Evolutionary conservation across 2,329 filamentous ascomycete genomes (phyloP).

Genomic region (Penicillium italicum): DNA sequence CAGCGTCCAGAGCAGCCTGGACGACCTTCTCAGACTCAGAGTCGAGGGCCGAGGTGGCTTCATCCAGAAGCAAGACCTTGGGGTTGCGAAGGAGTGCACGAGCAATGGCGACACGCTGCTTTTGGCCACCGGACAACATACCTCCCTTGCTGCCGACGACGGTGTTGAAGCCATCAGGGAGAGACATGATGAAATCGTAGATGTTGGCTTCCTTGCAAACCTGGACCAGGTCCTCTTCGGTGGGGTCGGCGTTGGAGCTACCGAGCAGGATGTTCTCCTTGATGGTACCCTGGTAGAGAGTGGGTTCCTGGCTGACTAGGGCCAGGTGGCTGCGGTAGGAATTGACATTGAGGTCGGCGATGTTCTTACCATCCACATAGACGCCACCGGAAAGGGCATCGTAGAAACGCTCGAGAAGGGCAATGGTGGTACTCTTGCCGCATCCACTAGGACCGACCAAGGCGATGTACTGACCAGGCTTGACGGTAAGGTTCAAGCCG

Average conservation of each 20-base stretch:
- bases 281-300: conserved; percentile 88
- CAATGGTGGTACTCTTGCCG: conserved; percentile 91
- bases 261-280: conserved; percentile 86
- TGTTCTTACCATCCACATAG: conserved; percentile 77
- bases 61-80: conserved; percentile 77
- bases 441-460: conserved; percentile 92
- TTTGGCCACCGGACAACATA: conserved; percentile 85
- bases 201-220: conserved; percentile 90
- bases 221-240: conserved; percentile 68
- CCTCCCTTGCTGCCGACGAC: conserved; percentile 82
- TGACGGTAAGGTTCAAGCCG: conserved; percentile 62
- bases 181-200: conserved; percentile 82
- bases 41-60: conserved; percentile 60
- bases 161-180: conserved; percentile 82
- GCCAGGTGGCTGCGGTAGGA: conserved; percentile 80
- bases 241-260: conserved; percentile 61
- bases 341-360: conserved; percentile 75
- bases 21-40: conserved; percentile 51
- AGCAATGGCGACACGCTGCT: conserved; percentile 91
- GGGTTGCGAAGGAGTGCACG: conserved; percentile 87
- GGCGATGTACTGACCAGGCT: conserved; percentile 55
- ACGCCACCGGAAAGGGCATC: conserved; percentile 78
- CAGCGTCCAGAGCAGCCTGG: conserved; percentile 73
- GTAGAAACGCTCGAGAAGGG: conserved; percentile 89
- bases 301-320: conserved; percentile 91